Conservation (phyloP, 371 early-diverging fungal species). For the Aphelidium insulamus region DNA sequence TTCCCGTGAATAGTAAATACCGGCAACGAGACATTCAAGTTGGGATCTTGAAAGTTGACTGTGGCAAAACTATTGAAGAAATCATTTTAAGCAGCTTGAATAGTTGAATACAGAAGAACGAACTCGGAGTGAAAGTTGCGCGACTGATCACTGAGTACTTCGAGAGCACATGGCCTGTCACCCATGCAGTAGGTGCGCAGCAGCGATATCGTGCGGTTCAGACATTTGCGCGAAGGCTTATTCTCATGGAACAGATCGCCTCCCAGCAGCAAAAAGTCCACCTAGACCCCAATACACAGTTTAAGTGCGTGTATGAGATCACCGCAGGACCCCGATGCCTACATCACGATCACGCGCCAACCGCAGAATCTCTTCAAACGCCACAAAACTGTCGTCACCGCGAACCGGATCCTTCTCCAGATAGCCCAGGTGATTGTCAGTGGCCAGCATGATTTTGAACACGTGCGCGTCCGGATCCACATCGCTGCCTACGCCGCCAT, state of each 20-base stretch:
- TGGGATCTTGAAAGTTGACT: slow-evolving; percentile 75
- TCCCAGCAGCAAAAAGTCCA: slow-evolving; percentile 87
- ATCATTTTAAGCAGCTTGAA: neutral
- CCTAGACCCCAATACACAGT: slow-evolving; percentile 13
- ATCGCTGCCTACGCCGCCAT: too few species aligned
- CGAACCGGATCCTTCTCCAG: slow-evolving; percentile 83
- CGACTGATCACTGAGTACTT: slow-evolving; percentile 46
- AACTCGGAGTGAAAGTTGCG: slow-evolving; percentile 39
- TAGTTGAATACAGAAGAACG: neutral
- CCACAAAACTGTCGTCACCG: slow-evolving; percentile 67
- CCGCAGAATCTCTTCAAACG: slow-evolving; percentile 86
- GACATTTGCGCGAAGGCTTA: slow-evolving; percentile 66
- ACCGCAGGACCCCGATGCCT: neutral
- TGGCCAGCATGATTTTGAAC: slow-evolving; percentile 51
- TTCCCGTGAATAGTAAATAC: slow-evolving; percentile 97
- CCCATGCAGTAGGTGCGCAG: slow-evolving; percentile 70
- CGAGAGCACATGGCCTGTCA: slow-evolving; percentile 38
- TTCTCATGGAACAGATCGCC: slow-evolving; percentile 98
- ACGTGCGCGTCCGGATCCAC: slow-evolving; percentile 2
- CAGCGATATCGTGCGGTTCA: slow-evolving; percentile 51
- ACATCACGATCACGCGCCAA: slow-evolving; percentile 40
- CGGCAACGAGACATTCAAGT: slow-evolving; percentile 70
- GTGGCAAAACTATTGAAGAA: slow-evolving; percentile 12
- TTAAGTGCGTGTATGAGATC: neutral
- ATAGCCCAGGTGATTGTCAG: slow-evolving; percentile 97